phyloP scores from a whole-genome alignment of 306 rosid species.

The Rosa multiflora region DNA sequence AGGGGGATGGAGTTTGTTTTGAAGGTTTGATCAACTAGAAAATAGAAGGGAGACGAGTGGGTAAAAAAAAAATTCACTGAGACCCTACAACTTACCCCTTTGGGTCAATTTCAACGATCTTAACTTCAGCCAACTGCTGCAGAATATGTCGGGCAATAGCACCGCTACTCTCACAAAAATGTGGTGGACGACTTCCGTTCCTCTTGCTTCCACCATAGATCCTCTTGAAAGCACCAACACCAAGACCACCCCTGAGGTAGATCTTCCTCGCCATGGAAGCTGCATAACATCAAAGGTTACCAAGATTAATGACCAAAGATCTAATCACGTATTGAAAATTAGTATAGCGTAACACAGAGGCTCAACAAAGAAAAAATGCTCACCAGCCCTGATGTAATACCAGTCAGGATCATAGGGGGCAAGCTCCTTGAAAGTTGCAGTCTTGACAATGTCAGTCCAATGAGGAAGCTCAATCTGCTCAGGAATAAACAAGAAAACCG shows the following conservation, averaged over 20 bases:
- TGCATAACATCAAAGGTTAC: slow-evolving; percentile 5
- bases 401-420: slow-evolving; percentile 67
- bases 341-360: background rate
- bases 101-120: slow-evolving; percentile 39
- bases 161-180: slow-evolving; percentile 62
- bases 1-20: too few species aligned
- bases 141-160: slow-evolving; percentile 53
- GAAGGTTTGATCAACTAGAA: too few species aligned
- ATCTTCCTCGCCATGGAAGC: slow-evolving; percentile 69
- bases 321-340: background rate
- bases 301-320: background rate
- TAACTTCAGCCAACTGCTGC: slow-evolving; percentile 42
- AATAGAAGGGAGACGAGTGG: too few species aligned
- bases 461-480: slow-evolving; percentile 50
- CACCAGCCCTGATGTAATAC: slow-evolving; percentile 57
- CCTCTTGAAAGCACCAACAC: slow-evolving; percentile 56
- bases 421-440: slow-evolving; percentile 53
- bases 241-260: slow-evolving; percentile 64
- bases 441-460: slow-evolving; percentile 59
- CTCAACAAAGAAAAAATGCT: background rate
- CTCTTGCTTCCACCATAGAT: slow-evolving; percentile 62
- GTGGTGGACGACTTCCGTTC: slow-evolving; percentile 68
- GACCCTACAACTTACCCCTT: slow-evolving; percentile 41
- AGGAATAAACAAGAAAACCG: too few species aligned
- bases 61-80: background rate